phyloP scores from a whole-genome alignment of 179 eudicot species.

The Camellia oleifera region DNA sequence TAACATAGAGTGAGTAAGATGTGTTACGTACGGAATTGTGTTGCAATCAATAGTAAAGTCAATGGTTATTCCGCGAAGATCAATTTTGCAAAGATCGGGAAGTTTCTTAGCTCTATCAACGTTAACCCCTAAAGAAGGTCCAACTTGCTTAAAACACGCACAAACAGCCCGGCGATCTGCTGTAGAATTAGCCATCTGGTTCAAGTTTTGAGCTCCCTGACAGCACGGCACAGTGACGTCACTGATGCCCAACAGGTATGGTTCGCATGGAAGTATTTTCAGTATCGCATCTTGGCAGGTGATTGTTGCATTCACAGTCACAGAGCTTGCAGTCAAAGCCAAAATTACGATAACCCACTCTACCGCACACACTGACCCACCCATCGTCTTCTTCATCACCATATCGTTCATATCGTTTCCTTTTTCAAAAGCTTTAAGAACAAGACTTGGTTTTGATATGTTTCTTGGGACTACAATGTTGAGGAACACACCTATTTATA shows the following conservation, averaged over 20 bases:
- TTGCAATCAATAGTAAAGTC: background rate
- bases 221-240: background rate
- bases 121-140: background rate
- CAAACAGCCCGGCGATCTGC: background rate
- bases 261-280: background rate
- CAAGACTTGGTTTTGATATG: background rate
- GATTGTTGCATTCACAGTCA: background rate
- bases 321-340: background rate
- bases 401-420: background rate
- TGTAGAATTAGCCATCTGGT: background rate
- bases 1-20: no score
- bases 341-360: background rate
- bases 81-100: background rate
- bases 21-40: background rate
- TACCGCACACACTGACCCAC: background rate
- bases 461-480: background rate
- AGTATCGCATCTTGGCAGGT: background rate
- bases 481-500: background rate
- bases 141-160: background rate
- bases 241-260: background rate
- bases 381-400: background rate
- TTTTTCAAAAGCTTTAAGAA: no score
- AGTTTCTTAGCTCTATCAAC: slow-evolving; percentile 2
- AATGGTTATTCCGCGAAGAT: background rate
- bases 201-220: background rate